Evolutionary conservation across 2,329 filamentous ascomycete genomes (phyloP).

Genomic region (Aspergillus vadensis): DNA sequence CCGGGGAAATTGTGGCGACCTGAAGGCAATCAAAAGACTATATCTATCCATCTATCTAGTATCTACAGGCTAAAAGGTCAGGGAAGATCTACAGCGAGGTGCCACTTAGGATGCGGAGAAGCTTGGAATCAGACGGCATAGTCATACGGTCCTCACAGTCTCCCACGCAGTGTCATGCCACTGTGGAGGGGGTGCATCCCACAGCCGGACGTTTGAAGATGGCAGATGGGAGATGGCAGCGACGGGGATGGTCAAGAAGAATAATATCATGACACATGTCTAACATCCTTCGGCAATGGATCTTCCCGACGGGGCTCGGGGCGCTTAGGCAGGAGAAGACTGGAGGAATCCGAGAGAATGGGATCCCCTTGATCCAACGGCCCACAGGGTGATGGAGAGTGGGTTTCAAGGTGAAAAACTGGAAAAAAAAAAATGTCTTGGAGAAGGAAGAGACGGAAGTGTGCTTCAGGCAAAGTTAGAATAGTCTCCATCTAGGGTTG

Average conservation of each 20-base stretch:
- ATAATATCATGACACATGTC: neutral
- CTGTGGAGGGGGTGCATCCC: neutral
- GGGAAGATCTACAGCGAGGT: neutral
- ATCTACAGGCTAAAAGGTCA: neutral
- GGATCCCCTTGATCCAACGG: slow-evolving; percentile 3
- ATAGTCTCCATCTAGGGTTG: neutral
- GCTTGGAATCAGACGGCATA: neutral
- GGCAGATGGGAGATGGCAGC: neutral
- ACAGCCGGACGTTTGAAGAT: neutral
- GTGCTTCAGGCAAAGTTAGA: too few species aligned
- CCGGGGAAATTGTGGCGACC: neutral
- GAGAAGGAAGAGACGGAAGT: neutral
- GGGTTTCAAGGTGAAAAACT: neutral
- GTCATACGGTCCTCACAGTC: slow-evolving; percentile 5
- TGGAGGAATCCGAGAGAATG: slow-evolving; percentile 3
- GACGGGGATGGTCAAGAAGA: neutral
- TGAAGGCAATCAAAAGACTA: neutral
- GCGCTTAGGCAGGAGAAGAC: slow-evolving; percentile 1
- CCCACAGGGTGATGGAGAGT: slow-evolving; percentile 3
- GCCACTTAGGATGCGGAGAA: slow-evolving; percentile 7
- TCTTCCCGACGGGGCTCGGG: slow-evolving; percentile 3
- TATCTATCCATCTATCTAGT: neutral
- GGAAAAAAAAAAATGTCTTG: too few species aligned
- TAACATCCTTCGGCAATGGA: neutral
- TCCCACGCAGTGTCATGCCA: slow-evolving; percentile 6